These are phyloP conservation scores for Platismatia glauca DNA, from an alignment of 495 filamentous ascomycete genomes.

Conservation along the genomic window DNA sequence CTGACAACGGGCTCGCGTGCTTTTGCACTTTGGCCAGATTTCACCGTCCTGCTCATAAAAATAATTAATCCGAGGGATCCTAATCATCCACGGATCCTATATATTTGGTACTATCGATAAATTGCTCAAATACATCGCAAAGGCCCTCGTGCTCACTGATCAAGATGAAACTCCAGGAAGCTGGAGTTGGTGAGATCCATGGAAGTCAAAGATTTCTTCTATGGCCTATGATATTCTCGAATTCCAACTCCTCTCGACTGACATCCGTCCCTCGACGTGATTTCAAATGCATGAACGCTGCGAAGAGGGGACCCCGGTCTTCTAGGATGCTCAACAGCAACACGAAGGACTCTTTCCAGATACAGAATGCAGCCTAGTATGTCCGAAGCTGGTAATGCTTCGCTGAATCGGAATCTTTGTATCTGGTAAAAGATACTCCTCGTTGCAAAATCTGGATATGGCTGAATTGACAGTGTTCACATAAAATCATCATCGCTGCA, in stretches of 20 bases:
- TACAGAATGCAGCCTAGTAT: not conserved
- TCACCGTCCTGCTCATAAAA: not conserved
- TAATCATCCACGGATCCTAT: too few relatives aligned
- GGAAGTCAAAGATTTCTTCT: not conserved
- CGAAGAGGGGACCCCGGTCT: not conserved
- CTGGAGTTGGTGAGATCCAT: not conserved
- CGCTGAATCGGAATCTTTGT: not conserved
- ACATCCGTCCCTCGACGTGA: not conserved
- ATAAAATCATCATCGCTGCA: conserved; percentile 55
- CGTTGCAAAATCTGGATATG: not conserved
- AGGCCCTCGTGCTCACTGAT: not conserved
- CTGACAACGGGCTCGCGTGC: not conserved
- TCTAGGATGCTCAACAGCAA: not conserved
- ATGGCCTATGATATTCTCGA: not conserved
- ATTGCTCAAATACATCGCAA: not conserved
- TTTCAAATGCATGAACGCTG: not conserved
- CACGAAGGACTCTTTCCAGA: not conserved
- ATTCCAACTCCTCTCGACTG: not conserved
- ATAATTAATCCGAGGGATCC: too few relatives aligned
- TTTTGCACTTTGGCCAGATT: not conserved
- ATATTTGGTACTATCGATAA: not conserved
- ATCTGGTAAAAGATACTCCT: not conserved
- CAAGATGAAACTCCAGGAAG: not conserved
- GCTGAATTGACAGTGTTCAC: conserved; percentile 33
- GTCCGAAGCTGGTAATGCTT: conserved; percentile 6